Evolutionary conservation across 805 yeast species (phyloP).

Genomic region (Phaffomyces opuntiae): DNA sequence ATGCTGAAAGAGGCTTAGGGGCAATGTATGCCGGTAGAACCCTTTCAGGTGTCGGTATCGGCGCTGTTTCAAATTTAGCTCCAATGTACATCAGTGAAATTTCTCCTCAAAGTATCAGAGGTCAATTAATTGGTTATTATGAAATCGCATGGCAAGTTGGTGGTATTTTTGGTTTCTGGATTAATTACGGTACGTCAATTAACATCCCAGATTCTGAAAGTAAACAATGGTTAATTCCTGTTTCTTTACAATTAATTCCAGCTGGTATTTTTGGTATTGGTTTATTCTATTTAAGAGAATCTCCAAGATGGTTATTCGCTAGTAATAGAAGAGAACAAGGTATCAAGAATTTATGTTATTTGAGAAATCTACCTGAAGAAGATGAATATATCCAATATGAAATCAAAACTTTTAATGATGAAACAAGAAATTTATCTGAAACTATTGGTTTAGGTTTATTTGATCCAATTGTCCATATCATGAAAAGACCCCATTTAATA

Average conservation of each 20-base stretch:
- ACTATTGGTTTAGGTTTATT: slow-evolving; percentile 31
- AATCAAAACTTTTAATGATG: slow-evolving; percentile 25
- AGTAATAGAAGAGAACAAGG: slow-evolving; percentile 27
- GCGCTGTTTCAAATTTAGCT: slow-evolving; percentile 43
- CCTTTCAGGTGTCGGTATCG: slow-evolving; percentile 43
- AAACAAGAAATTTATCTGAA: slow-evolving; percentile 16
- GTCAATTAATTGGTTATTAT: slow-evolving; percentile 38
- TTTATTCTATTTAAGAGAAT: slow-evolving; percentile 30
- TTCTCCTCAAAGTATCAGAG: slow-evolving; percentile 40
- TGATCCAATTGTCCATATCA: slow-evolving; percentile 27
- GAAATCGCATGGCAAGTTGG: slow-evolving; percentile 40
- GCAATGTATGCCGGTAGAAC: slow-evolving; percentile 47
- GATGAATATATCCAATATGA: slow-evolving; percentile 37
- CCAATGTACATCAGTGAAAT: slow-evolving; percentile 44
- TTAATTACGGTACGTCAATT: slow-evolving; percentile 14
- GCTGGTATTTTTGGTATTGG: slow-evolving; percentile 24
- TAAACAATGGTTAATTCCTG: slow-evolving; percentile 41
- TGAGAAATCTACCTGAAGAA: slow-evolving; percentile 32
- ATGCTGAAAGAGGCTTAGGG: slow-evolving; percentile 27
- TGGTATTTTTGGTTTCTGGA: slow-evolving; percentile 16
- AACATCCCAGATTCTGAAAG: slow-evolving; percentile 24
- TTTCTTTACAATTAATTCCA: slow-evolving; percentile 41
- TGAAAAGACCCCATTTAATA: slow-evolving; percentile 26
- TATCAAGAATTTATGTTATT: slow-evolving; percentile 27
- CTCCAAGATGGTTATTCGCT: slow-evolving; percentile 39